Evolutionary conservation across 2,329 filamentous ascomycete genomes (phyloP), one percentile per base, ranked within the genome.

Genomic region (Clarireedia paspali): DNA sequence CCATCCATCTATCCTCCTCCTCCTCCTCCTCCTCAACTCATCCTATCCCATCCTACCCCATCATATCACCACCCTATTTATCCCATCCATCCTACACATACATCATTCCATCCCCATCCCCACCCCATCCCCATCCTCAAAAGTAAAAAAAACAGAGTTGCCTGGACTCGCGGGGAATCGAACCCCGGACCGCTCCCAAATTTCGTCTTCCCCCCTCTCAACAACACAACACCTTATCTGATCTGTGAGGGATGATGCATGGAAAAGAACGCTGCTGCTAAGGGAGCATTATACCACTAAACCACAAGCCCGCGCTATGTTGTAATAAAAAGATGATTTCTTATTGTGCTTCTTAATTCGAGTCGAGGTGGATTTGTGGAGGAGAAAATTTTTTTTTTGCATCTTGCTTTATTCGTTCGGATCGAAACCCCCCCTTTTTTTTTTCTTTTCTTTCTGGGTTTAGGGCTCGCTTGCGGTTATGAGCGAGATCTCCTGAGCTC

Each of bases 161-260:
- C n/a, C n/a, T 17, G n/a, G 73, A 74, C 72, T 72, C 68, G 71
- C 72, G 69, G 73, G 72, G 72, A 75, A 75, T 75, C 72, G 72
- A 75, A 75, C 72, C 72, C 73, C 70, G 70, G 73, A 75, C 73
- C 72, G 70, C 73, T 68, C 72, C 71, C 72, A 74, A 14, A 14
- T 39, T 6, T 39, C 26, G 6, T 27, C 26, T 27, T 27, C 26
- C 6, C 26, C 4, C 4, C 5, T 7, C 26, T 27, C 26, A 27
- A 20, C 20, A 20, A 20, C 20, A 20, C 20, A 17, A 17, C n/a
- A 17, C n/a, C n/a, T 1, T 27, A 27, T 27, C 20, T 20, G 20
- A 20, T 27, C 26, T 6, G 7, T 27, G 26, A 27, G 7, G n/a
- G n/a, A 17, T 17, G n/a, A 17, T 17, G 5, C 3, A 27, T 5